These are phyloP conservation scores for Thuja plicata DNA, from an alignment of 83 land plant genomes.

Conservation along the genomic window DNA sequence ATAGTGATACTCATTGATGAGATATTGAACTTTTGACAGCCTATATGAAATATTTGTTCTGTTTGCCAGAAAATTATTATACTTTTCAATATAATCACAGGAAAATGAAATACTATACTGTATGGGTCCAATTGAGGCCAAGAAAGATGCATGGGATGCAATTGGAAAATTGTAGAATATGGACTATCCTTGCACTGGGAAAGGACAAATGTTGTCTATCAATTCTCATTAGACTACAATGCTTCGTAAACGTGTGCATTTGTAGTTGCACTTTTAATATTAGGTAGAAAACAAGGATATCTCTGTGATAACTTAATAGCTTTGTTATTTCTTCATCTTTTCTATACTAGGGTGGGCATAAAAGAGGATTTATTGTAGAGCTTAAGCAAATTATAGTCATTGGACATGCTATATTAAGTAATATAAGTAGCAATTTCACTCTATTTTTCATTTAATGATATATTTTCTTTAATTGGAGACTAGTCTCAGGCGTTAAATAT, in stretches of 20 bases:
- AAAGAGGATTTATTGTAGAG: not conserved
- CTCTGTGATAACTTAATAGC: not conserved
- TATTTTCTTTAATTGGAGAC: not conserved
- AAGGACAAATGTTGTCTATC: not conserved
- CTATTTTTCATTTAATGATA: not conserved
- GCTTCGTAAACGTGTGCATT: not conserved
- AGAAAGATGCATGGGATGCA: not conserved
- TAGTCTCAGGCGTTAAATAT: not conserved
- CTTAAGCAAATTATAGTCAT: not conserved
- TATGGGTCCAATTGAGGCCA: not conserved
- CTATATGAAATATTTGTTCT: not conserved
- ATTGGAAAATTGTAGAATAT: not conserved
- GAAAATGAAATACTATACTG: not conserved
- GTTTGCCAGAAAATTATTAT: not conserved
- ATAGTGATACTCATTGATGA: conserved; percentile 49
- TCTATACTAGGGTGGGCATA: not conserved
- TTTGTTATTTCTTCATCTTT: not conserved
- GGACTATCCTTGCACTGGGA: not conserved
- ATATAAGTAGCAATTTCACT: not conserved
- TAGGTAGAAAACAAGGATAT: not conserved
- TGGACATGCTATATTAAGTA: not conserved
- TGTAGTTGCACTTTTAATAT: not conserved
- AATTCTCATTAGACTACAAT: not conserved
- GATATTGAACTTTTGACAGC: conserved; percentile 17
- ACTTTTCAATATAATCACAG: not conserved